These are phyloP conservation scores for Trichoderma pleuroti DNA, from an alignment of 2,329 filamentous ascomycete species.

Conservation along the genomic window DNA sequence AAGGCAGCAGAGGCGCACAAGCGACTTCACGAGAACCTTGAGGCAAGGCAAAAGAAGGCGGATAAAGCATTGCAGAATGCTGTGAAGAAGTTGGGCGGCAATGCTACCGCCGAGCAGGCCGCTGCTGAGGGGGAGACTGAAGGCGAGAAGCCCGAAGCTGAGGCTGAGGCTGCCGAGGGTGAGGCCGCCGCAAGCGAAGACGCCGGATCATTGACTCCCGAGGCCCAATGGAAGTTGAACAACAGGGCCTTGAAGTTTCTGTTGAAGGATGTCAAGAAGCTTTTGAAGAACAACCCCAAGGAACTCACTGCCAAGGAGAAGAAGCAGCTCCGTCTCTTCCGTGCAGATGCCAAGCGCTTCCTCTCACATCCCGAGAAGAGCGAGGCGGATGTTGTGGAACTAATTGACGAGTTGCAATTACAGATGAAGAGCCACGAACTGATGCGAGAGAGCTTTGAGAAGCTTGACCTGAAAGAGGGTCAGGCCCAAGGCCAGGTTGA, in stretches of 20 bases:
- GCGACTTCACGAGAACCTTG: slow-evolving; percentile 27
- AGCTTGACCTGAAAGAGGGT: slow-evolving; percentile 26
- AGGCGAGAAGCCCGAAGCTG: slow-evolving; percentile 20
- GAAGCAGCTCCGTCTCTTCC: slow-evolving; percentile 70
- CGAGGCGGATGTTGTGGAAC: slow-evolving; percentile 28
- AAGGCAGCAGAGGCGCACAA: slow-evolving; percentile 46
- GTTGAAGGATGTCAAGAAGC: slow-evolving; percentile 33
- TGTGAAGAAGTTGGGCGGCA: slow-evolving; percentile 19
- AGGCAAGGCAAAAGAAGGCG: slow-evolving; percentile 28
- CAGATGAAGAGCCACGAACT: slow-evolving; percentile 35
- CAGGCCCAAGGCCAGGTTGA: slow-evolving; percentile 20
- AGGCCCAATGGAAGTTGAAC: slow-evolving; percentile 28
- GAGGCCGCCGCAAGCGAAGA: slow-evolving; percentile 24
- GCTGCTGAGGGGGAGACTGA: slow-evolving; percentile 16
- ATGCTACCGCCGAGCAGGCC: slow-evolving; percentile 19
- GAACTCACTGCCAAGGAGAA: slow-evolving; percentile 67
- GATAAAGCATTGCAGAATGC: slow-evolving; percentile 25
- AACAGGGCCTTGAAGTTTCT: slow-evolving; percentile 29
- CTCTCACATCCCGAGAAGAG: slow-evolving; percentile 42
- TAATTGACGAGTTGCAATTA: slow-evolving; percentile 32
- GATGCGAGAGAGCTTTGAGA: slow-evolving; percentile 31
- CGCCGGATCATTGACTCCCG: slow-evolving; percentile 23
- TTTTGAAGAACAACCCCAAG: slow-evolving; percentile 42
- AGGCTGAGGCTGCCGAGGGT: slow-evolving; percentile 23
- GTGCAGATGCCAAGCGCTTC: slow-evolving; percentile 60